Evolutionary conservation across 352 stramenopile species (phyloP).

Genomic region (Poterioochromonas sp.): DNA sequence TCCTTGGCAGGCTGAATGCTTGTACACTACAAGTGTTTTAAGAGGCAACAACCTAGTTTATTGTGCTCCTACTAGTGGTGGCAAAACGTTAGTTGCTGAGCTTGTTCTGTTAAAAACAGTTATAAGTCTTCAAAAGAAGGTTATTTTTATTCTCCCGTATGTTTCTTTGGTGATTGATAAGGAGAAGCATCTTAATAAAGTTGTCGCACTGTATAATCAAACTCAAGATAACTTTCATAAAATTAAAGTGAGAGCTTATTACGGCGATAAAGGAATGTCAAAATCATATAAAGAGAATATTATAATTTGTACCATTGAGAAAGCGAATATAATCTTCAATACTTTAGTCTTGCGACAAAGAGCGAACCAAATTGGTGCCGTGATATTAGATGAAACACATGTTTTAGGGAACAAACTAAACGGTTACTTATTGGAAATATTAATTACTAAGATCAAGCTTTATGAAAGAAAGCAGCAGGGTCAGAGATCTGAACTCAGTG

Average conservation of each 20-base stretch:
- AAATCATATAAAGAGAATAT: constrained; percentile 38
- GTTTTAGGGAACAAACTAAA: constrained; percentile 44
- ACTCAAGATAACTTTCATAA: constrained; percentile 37
- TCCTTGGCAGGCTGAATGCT: constrained; percentile 41
- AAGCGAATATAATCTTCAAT: constrained; percentile 48
- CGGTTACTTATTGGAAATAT: constrained; percentile 45
- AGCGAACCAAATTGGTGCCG: constrained; percentile 38
- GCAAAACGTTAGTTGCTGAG: constrained; percentile 49
- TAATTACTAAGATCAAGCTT: constrained; percentile 35
- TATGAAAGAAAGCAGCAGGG: too few species aligned
- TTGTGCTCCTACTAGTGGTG: constrained; percentile 46
- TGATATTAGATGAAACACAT: constrained; percentile 50
- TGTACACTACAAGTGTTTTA: constrained; percentile 35
- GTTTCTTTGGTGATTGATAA: constrained; percentile 50
- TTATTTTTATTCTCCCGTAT: constrained; percentile 47
- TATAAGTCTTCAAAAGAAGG: constrained; percentile 38
- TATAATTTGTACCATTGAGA: constrained; percentile 49
- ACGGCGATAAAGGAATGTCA: constrained; percentile 38
- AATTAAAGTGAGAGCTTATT: constrained; percentile 42
- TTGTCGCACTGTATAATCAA: constrained; percentile 39
- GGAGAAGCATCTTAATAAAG: constrained; percentile 44
- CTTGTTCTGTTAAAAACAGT: constrained; percentile 45
- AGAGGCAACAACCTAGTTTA: constrained; percentile 45
- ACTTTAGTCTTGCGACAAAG: constrained; percentile 38
- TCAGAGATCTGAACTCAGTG: neutral